Evolutionary conservation across 345 rosid genomes (phyloP).

Genomic region (Sisymbrium altissimum): DNA sequence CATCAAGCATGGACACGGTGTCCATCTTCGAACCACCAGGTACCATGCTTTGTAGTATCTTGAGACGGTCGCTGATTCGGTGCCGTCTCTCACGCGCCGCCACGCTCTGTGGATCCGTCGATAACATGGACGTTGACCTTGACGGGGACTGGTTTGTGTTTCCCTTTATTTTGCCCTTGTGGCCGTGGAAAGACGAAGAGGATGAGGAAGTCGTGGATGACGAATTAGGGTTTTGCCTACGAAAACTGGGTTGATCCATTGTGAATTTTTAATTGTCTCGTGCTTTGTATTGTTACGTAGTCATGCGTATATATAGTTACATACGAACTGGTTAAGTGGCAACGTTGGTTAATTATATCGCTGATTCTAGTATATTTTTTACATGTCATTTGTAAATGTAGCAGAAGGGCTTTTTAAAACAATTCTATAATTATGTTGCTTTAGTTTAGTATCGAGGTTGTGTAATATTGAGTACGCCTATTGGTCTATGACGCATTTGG

Average conservation of each 20-base stretch:
- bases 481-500: background rate
- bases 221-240: slow-evolving; percentile 25
- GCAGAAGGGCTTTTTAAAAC: no score
- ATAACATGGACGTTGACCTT: slow-evolving; percentile 45
- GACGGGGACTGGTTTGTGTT: slow-evolving; percentile 20
- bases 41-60: slow-evolving; percentile 77
- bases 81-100: slow-evolving; percentile 90
- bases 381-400: no score
- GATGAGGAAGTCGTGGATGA: slow-evolving; percentile 35
- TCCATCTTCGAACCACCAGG: slow-evolving; percentile 92
- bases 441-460: background rate
- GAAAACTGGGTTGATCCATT: slow-evolving; percentile 15
- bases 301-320: slow-evolving; percentile 3
- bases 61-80: slow-evolving; percentile 79
- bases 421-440: background rate
- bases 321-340: background rate
- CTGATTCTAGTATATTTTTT: no score
- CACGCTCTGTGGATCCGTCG: slow-evolving; percentile 88
- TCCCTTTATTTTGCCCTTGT: slow-evolving; percentile 1
- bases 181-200: slow-evolving; percentile 37
- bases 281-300: background rate
- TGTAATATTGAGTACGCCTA: background rate
- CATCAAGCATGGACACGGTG: slow-evolving; percentile 86
- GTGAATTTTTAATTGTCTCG: background rate
- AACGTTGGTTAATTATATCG: background rate